Percentiles rank a stretch among this genome's conserved stretches.
Conservation (phyloP, 805 yeast genomes). For the Metschnikowia henanensis region DNA sequence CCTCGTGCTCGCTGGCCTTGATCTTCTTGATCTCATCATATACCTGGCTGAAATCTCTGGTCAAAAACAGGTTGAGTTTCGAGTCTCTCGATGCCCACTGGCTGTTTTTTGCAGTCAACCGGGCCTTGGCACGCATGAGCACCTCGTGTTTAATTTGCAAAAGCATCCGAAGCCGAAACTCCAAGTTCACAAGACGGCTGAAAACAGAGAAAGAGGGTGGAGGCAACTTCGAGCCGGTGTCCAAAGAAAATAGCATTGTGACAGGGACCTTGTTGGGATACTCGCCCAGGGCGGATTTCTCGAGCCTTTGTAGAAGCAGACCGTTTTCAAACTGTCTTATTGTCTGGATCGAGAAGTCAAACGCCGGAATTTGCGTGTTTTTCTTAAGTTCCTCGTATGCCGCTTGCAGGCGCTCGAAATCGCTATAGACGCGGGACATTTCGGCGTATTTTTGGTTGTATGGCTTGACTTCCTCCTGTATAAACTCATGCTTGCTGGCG, state of each 20-base stretch:
- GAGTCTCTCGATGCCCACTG: slow-evolving; percentile 38
- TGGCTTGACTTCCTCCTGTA: slow-evolving; percentile 23
- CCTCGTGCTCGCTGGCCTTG: slow-evolving; percentile 29
- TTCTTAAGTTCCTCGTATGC: slow-evolving; percentile 26
- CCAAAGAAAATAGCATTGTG: slow-evolving; percentile 29
- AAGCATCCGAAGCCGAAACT: slow-evolving; percentile 31
- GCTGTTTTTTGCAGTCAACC: slow-evolving; percentile 28
- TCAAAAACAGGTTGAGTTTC: slow-evolving; percentile 30
- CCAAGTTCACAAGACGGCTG: slow-evolving; percentile 32
- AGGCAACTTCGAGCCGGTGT: slow-evolving; percentile 24
- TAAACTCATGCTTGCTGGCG: slow-evolving; percentile 18
- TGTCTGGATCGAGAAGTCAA: slow-evolving; percentile 30
- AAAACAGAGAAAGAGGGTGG: slow-evolving; percentile 30
- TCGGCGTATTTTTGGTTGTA: slow-evolving; percentile 34
- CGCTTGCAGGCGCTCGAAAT: slow-evolving; percentile 21
- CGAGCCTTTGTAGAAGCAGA: slow-evolving; percentile 17
- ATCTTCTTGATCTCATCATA: slow-evolving; percentile 30
- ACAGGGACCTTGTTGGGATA: slow-evolving; percentile 6
- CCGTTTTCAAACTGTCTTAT: slow-evolving; percentile 26
- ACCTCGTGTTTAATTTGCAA: slow-evolving; percentile 37
- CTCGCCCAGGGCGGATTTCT: slow-evolving; percentile 12
- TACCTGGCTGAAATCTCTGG: slow-evolving; percentile 25
- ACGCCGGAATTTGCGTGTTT: slow-evolving; percentile 27
- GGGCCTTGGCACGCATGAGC: slow-evolving; percentile 31
- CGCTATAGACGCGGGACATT: slow-evolving; percentile 28